phyloP scores from a whole-genome alignment of 2,329 filamentous ascomycete species.

The Bipolaris victoriae region DNA sequence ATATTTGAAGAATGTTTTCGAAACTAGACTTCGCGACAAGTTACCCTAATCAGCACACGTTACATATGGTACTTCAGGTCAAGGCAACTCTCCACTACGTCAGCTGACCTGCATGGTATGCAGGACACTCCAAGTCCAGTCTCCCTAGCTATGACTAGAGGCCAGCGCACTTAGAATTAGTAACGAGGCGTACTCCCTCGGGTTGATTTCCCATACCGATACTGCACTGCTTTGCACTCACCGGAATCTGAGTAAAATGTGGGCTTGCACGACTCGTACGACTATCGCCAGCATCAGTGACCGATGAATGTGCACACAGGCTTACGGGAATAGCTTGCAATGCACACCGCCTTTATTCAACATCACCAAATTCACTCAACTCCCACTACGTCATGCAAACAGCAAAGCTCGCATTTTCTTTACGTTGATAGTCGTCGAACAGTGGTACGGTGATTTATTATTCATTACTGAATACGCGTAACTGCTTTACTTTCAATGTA shows the following conservation, averaged over 20 bases:
- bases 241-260: slow-evolving; percentile 14
- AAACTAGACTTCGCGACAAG: background rate
- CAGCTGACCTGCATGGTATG: slow-evolving; percentile 12
- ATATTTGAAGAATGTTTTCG: background rate
- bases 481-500: no score
- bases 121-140: slow-evolving; percentile 2
- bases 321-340: background rate
- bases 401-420: background rate
- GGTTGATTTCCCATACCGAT: background rate
- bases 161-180: background rate
- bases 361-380: background rate
- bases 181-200: background rate
- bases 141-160: background rate
- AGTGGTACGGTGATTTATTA: no score
- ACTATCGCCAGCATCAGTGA: background rate
- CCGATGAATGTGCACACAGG: background rate
- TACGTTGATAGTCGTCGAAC: background rate
- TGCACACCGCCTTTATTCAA: background rate
- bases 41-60: background rate
- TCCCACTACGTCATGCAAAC: background rate
- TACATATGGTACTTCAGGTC: background rate
- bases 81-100: slow-evolving; percentile 6
- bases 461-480: no score
- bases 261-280: background rate
- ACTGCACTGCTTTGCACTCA: slow-evolving; percentile 8